Percentiles rank a stretch among this genome's conserved stretches.
Evolutionary conservation across 164 flowering plant genomes (phyloP).

Genomic region (Stephania cephalantha): DNA sequence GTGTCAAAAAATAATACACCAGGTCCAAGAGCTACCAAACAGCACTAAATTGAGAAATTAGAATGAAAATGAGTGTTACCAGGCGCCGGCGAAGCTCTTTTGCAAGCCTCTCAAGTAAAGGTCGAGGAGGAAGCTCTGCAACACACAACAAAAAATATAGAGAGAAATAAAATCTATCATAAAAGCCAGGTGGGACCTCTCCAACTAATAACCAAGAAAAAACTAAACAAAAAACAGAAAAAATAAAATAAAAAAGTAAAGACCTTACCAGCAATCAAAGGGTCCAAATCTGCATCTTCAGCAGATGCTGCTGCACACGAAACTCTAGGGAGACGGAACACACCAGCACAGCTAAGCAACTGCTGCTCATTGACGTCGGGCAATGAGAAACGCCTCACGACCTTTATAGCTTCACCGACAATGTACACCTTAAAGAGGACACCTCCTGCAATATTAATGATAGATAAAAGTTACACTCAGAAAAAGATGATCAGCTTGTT

Average conservation of each 20-base stretch:
- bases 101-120: slow-evolving; percentile 80
- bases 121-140: slow-evolving; percentile 93
- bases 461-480: neutral
- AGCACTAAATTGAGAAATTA: neutral
- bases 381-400: slow-evolving; percentile 85
- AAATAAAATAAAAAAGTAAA: neutral
- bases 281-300: slow-evolving; percentile 92
- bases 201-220: neutral
- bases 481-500: neutral
- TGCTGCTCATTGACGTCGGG: slow-evolving; percentile 71
- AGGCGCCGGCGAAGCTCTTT: slow-evolving; percentile 73
- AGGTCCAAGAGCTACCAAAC: neutral
- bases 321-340: slow-evolving; percentile 79
- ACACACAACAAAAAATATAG: neutral
- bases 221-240: neutral
- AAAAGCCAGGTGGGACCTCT: neutral
- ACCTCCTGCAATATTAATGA: slow-evolving; percentile 54
- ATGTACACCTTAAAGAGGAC: slow-evolving; percentile 87
- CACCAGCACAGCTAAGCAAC: slow-evolving; percentile 55
- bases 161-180: neutral
- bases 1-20: neutral
- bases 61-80: slow-evolving; percentile 32
- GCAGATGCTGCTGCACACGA: slow-evolving; percentile 98
- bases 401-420: slow-evolving; percentile 88
- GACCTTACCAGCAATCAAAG: slow-evolving; percentile 71